Conservation (phyloP, 202 grass and related monocot genomes). For the Bolboschoenoplectus hybrid region DNA sequence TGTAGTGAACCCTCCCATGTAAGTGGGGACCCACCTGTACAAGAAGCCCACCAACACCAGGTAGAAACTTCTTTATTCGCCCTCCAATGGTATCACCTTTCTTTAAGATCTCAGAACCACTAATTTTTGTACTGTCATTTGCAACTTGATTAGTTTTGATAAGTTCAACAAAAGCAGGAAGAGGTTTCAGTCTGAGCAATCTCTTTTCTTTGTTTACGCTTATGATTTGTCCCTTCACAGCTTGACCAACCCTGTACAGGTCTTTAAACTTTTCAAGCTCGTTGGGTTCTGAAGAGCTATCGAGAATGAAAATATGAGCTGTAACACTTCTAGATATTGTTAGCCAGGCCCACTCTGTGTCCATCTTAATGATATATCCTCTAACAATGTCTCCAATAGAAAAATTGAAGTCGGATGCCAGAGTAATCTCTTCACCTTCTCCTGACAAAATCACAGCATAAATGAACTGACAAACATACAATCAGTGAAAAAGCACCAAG, state of each 20-base stretch:
- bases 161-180: conserved; percentile 8
- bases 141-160: conserved; percentile 28
- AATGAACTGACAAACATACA: conserved; percentile 31
- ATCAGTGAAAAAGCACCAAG: conserved; percentile 13
- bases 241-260: conserved; percentile 67
- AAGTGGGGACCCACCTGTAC: conserved; percentile 94
- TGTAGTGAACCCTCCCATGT: conserved; percentile 94
- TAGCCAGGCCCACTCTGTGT: conserved; percentile 85
- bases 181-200: conserved; percentile 65
- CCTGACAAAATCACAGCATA: conserved; percentile 48
- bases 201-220: conserved; percentile 71
- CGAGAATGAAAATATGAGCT: conserved; percentile 85
- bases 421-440: conserved; percentile 43
- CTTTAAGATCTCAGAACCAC: conserved; percentile 55
- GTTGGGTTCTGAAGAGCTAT: conserved; percentile 72
- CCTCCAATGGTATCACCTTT: conserved; percentile 83
- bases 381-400: conserved; percentile 46
- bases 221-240: conserved; percentile 64
- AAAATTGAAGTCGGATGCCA: conserved; percentile 47
- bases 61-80: conserved; percentile 84
- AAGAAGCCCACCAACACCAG: conserved; percentile 78
- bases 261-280: conserved; percentile 80
- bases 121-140: conserved; percentile 31
- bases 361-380: conserved; percentile 86
- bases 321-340: conserved; percentile 77